Base-by-base conservation (phyloP, 116 monocot genomes). In the Papilionanthe hybrid region DNA sequence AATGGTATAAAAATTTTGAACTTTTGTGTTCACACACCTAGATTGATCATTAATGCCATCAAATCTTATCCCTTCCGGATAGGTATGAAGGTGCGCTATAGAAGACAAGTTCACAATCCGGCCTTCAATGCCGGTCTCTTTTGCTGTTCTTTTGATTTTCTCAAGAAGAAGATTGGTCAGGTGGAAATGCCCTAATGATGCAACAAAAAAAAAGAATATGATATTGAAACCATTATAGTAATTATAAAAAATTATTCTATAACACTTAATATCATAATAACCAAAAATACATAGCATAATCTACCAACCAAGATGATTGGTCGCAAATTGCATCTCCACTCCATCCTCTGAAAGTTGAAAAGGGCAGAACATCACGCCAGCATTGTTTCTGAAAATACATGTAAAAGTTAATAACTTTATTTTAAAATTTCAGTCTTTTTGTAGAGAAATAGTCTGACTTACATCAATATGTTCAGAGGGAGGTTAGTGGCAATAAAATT, bases 351-450 rank as follows among this genome's bases (percentile, higher is more conserved):
- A 93, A 45, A 98, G 94, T 75, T 90, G 88, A 77, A 79, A 90
- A 28, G 98, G 98, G 49, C 94, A 94, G 83, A 93, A 91, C 98
- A 98, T 98, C 45, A 98, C 88, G 18, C 98, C 98, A 1, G 98
- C 98, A 82, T 98, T 98, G 81, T 98, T 98, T 87, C 98, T 98
- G 84, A 17, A 83, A 72, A 49, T 15, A 37, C 37, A 37, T 37
- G 37, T 3, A 37, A 37, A 37, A 37, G 37, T 37, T 37, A 37
- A 37, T 37, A 37, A 37, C 37, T 37, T 37, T 37, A 37, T 20
- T 45, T 58, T 43, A 55, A 18, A 63, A 44, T 18, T 0, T 1
- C 7, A 7, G 2, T n/a, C 7, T 45, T 45, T 8, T 45, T 45
- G 45, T 5, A 5, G 25, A 66, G 73, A 19, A 4, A 37, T 1